Conservation (phyloP, 495 filamentous ascomycete species). For the Monascus purpureus region DNA sequence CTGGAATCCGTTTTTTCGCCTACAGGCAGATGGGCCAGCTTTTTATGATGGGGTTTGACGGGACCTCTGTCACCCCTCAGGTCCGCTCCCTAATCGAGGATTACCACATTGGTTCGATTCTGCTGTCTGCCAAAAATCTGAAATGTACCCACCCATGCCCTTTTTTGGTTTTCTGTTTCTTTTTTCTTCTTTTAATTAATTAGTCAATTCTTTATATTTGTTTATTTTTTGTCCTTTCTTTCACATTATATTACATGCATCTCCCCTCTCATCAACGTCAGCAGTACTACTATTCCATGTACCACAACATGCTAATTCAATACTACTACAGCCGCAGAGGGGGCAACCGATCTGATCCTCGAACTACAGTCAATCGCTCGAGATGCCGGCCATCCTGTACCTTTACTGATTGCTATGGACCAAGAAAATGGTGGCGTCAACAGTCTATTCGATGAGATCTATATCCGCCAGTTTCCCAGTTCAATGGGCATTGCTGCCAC, state of each 20-base stretch:
- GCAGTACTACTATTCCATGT: neutral
- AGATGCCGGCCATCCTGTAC: constrained; percentile 72
- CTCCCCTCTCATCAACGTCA: no score
- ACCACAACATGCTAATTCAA: constrained; percentile 10
- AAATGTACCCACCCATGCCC: constrained; percentile 47
- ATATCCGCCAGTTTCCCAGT: constrained; percentile 81
- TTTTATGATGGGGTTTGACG: constrained; percentile 94
- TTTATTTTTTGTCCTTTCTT: neutral
- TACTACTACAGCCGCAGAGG: constrained; percentile 55
- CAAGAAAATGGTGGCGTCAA: constrained; percentile 95
- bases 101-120: constrained; percentile 70
- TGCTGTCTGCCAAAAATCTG: constrained; percentile 81
- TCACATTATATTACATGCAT: no score
- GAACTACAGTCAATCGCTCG: constrained; percentile 80
- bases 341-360: constrained; percentile 66
- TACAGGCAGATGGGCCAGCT: constrained; percentile 64
- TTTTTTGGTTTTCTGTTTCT: constrained; percentile 3
- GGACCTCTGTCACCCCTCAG: constrained; percentile 71
- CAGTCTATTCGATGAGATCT: constrained; percentile 81
- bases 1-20: constrained; percentile 11
- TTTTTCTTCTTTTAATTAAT: neutral
- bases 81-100: constrained; percentile 74
- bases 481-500: constrained; percentile 85
- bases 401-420: constrained; percentile 71
- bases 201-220: neutral